Evolutionary conservation across 2,329 filamentous ascomycete species (phyloP), one percentile per base, ranked within the genome.

Genomic region (Neodidymelliopsis sp.): DNA sequence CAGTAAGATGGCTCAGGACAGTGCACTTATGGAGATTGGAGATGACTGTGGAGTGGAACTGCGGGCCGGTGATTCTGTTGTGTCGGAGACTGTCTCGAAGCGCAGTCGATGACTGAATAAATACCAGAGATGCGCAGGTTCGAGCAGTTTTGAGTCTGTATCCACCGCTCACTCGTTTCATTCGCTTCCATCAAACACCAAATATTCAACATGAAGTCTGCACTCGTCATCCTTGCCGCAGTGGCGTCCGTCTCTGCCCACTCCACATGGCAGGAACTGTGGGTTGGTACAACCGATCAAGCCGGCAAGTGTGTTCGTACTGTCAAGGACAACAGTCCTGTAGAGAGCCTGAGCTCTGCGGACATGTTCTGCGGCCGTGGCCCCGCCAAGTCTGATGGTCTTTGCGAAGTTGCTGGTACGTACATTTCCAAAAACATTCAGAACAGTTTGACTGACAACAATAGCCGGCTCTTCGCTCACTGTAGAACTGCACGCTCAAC

Each of bases 401-500:
- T 71, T 6, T 73, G 69, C 43, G 67, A 70, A 39, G 69, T 72
- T 19, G 63, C 60, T 31, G 69, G 69, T 72, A 63, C 7, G 59
- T 56, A 19, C 13, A 8, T 13, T 19, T 22, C 16, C 20, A 41
- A 30, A 5, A 31, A 6, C 8, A 28, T 5, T 29, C 8, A 33
- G n/a, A 12, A 16, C n/a, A 13, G 8, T 2, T 23, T 16, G 29
- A 47, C 34, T 37, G 38, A 59, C 68, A 41, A 62, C 24, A 29
- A 4, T 39, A 72, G 70, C 70, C 39, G 70, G 70, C 18, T 25
- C 24, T 31, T 39, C 62, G 29, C 63, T 73, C 11, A 72, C 70
- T 18, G 70, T 73, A 2, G 70, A 73, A 45, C 65, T 73, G 70
- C 70, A 73, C 58, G 63, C 65, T 22, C 70, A 73, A 22, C 67